Conservation (phyloP, 352 stramenopile species). For the Globisporangium acanthophoron region DNA sequence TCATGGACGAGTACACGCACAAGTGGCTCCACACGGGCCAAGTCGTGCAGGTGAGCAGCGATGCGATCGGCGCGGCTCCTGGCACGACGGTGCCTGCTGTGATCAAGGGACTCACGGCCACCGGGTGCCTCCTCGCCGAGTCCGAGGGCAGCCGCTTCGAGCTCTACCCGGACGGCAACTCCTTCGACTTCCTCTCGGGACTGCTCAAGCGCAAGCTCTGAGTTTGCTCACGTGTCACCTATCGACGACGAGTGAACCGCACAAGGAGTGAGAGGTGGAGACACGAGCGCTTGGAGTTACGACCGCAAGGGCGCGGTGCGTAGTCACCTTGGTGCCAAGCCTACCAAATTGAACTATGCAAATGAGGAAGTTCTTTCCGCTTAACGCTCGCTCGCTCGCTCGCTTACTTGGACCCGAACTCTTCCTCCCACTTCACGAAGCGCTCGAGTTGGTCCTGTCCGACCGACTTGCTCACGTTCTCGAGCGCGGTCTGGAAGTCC, state of each 20-base stretch:
- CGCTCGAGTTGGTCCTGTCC: constrained; percentile 66
- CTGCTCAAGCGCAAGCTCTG: constrained; percentile 84
- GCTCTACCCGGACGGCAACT: constrained; percentile 88
- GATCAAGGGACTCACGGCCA: constrained; percentile 76
- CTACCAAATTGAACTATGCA: too few relatives aligned
- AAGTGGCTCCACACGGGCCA: constrained; percentile 85
- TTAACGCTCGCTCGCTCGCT: background rate
- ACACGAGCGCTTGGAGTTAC: too few relatives aligned
- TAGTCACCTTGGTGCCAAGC: too few relatives aligned
- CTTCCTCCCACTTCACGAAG: constrained; percentile 72
- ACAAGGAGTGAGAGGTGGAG: background rate
- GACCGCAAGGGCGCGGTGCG: too few relatives aligned
- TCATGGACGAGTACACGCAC: constrained; percentile 77
- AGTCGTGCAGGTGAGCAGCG: constrained; percentile 65
- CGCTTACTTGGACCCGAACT: constrained; percentile 80
- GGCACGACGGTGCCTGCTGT: constrained; percentile 41
- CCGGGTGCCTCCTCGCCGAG: constrained; percentile 75
- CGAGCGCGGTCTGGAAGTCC: constrained; percentile 62
- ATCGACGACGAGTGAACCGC: background rate
- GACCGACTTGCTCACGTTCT: constrained; percentile 83
- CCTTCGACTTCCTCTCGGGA: constrained; percentile 84
- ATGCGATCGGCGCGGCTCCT: constrained; percentile 15
- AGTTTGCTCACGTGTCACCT: background rate
- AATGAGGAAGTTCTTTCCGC: too few relatives aligned
- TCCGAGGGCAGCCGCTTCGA: constrained; percentile 63